Evolutionary conservation across 306 rosid species (phyloP), one percentile per base, ranked within the genome.

Genomic region (Sicyos edulis): DNA sequence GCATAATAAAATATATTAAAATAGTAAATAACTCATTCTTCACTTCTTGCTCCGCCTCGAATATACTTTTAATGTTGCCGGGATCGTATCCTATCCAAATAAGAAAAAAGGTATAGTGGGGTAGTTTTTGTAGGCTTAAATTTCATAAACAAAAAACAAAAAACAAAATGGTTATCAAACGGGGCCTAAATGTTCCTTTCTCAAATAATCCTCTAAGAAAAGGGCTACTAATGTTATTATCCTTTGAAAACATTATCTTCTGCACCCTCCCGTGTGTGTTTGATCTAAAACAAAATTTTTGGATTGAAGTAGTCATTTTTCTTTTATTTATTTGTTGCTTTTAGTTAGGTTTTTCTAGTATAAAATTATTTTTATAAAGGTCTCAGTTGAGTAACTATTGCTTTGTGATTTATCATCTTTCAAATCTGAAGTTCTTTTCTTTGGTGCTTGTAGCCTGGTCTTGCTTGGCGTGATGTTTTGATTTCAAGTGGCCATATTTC

Each of bases 381-480:
- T 68, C 14, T 49, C 20, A 1, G 72, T 47, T 21, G 54, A 34
- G 22, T 4, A 45, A 20, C 20, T 49, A 68, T 47, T 68, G 17
- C 16, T 68, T 67, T 45, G n/a, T 67, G 55, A 8, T 47, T 20
- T 67, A 10, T 11, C 54, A 22, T 67, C 19, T 67, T 65, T 65
- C 54, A 44, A 29, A 44, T 5, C 17, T 67, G 20, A 20, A 11
- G 22, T 22, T 68, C 57, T 49, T 40, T 49, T 78, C 74, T 24
- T 70, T 82, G 76, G 79, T 83, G 60, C 66, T 61, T 88, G 89
- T 86, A 92, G 98, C 98, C 90, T 75, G 96, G 96, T 79, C 84
- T 90, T 45, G 88, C 88, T 68, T 92, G 98, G 98, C 85, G 74
- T 73, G 98, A 85, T 65, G 82, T 92, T 76, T 82, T 90, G 83